phyloP scores from a whole-genome alignment of 177 flowering plant species.

The Vitis hybrid region DNA sequence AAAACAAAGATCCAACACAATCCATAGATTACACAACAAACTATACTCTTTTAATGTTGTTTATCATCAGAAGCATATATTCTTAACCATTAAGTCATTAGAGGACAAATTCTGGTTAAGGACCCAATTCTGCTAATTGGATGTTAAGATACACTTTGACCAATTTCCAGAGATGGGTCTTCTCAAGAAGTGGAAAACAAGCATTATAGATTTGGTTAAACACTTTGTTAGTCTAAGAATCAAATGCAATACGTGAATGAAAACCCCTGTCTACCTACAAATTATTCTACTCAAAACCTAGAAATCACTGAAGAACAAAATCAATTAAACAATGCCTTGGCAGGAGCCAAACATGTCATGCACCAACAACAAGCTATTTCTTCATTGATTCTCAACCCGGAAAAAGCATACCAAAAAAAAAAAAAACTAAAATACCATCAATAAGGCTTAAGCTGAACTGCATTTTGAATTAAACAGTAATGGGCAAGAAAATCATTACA shows the following conservation, averaged over 20 bases:
- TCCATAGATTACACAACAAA: background rate
- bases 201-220: background rate
- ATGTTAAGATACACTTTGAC: background rate
- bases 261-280: background rate
- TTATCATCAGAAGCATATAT: slow-evolving; percentile 13
- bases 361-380: too few relatives aligned
- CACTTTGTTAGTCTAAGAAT: background rate
- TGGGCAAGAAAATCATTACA: slow-evolving; percentile 21
- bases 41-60: background rate
- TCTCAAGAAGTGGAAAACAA: slow-evolving; percentile 2
- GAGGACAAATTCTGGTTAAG: too few relatives aligned
- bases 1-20: background rate
- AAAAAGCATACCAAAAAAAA: background rate
- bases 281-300: background rate
- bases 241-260: background rate
- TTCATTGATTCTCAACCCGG: too few relatives aligned
- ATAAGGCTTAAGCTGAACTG: background rate
- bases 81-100: slow-evolving; percentile 6
- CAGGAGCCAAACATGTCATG: too few relatives aligned
- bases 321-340: too few relatives aligned
- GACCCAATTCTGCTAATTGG: slow-evolving; percentile 3
- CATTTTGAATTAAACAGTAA: background rate
- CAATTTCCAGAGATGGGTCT: background rate
- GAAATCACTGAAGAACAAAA: too few relatives aligned
- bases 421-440: background rate